A percentile compares a stretch with the other conserved stretches of the same genome.
phyloP scores from a whole-genome alignment of 441 rosid genomes.

The Croton setiger region DNA sequence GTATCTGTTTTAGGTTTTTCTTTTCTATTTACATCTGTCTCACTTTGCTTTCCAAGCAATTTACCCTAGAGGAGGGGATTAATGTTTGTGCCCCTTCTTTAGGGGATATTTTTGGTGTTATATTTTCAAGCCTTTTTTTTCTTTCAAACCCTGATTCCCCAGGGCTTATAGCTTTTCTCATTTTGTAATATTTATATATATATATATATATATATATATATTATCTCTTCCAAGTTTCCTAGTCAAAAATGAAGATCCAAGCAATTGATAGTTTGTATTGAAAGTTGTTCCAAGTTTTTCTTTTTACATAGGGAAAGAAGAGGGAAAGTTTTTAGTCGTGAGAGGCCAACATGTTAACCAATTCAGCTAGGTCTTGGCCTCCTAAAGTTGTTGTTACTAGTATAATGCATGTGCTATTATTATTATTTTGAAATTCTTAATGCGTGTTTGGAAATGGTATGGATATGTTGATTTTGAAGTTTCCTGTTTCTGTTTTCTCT shows the following conservation, averaged over 20 bases:
- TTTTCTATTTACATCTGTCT: neutral
- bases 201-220: neutral
- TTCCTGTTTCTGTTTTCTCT: no score
- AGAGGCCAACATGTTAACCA: no score
- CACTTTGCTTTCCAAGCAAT: conserved; percentile 21
- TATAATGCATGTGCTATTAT: no score
- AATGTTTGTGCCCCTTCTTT: conserved; percentile 24
- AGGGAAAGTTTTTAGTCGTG: no score
- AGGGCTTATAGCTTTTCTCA: conserved; percentile 32
- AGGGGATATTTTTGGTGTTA: conserved; percentile 38
- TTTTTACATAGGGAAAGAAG: no score
- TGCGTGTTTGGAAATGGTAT: no score
- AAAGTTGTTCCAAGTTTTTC: conserved; percentile 14
- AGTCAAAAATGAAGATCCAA: neutral
- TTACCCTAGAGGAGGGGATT: conserved; percentile 28
- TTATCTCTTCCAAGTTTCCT: neutral
- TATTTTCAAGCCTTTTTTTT: conserved; percentile 20
- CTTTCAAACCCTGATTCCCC: conserved; percentile 22
- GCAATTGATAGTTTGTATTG: conserved; percentile 21
- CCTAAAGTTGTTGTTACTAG: no score
- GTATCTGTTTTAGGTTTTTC: conserved; percentile 32
- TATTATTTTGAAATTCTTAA: no score
- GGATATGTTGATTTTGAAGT: no score
- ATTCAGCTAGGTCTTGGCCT: no score
- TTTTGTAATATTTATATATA: conserved; percentile 14